Evolutionary conservation across 805 yeast species (phyloP), one percentile per base, ranked within the genome.

Genomic region (Saccharomyces paradoxus): DNA sequence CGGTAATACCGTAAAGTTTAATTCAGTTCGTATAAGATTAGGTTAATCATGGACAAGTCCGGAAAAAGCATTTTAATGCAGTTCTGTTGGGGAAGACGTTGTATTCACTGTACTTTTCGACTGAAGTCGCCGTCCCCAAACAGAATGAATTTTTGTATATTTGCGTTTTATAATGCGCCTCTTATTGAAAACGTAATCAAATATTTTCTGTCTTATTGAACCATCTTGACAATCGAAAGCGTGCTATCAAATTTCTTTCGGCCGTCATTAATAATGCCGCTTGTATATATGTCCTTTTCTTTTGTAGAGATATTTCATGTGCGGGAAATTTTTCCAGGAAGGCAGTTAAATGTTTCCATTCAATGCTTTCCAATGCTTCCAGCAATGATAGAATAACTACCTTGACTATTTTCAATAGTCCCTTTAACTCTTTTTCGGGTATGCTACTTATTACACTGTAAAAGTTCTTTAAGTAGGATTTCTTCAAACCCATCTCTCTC

Each of bases 141-240:
- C 3, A 3, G 27, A 26, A 26, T 3, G 27, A 26, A 5, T 5
- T 26, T 26, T 26, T 5, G 27, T 26, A 26, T 26, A 3, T 26
- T 26, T 26, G 27, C 5, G 27, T 26, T 26, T 26, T 26, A 26
- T 26, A 26, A 26, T 26, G 27, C 27, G 27, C 27, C 27, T 26
- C 27, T 5, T 26, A 26, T 5, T 26, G 27, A 3, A 26, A 26
- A 26, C 3, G 27, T 3, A 37, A 24, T 44, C 14, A 51, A 41
- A 10, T 24, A 24, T 24, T 46, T 29, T 13, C 47, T 29, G 60
- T 50, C 55, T 58, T 53, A 10, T 21, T n/a, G 5, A 60, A 62
- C 65, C 66, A 63, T 2, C 41, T 46, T 13, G 54, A 52, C 37
- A 56, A 51, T 26, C 62, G 59, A 48, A 63, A 61, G 24, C 56